Base-by-base conservation (phyloP, 495 filamentous ascomycete genomes). In the Penicillium maclennaniae region DNA sequence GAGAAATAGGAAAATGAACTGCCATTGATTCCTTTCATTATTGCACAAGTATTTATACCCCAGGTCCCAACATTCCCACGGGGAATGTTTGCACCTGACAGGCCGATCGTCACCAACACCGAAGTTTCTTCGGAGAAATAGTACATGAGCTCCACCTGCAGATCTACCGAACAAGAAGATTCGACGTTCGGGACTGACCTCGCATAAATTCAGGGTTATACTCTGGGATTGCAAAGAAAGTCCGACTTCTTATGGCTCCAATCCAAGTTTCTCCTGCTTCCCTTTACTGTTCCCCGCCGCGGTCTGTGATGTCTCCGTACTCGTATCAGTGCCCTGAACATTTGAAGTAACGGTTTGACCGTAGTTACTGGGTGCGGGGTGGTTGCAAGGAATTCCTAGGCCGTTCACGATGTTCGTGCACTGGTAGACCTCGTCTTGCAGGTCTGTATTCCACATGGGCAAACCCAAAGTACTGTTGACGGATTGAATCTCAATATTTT, bases 401-500 rank as follows among this genome's bases (percentile, higher is more conserved):
- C 43, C 38, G 6, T 58, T 46, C 39, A 62, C 20, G 10, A 65
- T 59, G 36, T 67, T 67, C 14, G 52, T 55, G 28, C 61, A 67
- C 37, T 62, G 61, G 46, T 62, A 65, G 25, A 61, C 58, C 44
- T 67, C 61, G 37, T 61, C 41, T 23, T 62, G 60, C 37, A 65
- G 19, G 17, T 47, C 59, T 4, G 62, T 65, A 7, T 46, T 51
- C 21, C 39, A 59, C 55, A 65, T 50, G 6, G 61, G 61, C 47
- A 64, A 51, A 2, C 58, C 61, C 28, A 59, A 31, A 0, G 58
- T 67, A 9, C 53, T 55, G 15, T 65, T 62, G 3, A 67, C 53
- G 10, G 61, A 65, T 46, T 66, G 69, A 61, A 83, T 78, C 45
- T 81, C 61, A 23, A 83, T 71, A 42, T 73, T 61, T 46, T 72